Evolutionary conservation across 495 filamentous ascomycete genomes (phyloP).

Genomic region (Filosporella fistucella): DNA sequence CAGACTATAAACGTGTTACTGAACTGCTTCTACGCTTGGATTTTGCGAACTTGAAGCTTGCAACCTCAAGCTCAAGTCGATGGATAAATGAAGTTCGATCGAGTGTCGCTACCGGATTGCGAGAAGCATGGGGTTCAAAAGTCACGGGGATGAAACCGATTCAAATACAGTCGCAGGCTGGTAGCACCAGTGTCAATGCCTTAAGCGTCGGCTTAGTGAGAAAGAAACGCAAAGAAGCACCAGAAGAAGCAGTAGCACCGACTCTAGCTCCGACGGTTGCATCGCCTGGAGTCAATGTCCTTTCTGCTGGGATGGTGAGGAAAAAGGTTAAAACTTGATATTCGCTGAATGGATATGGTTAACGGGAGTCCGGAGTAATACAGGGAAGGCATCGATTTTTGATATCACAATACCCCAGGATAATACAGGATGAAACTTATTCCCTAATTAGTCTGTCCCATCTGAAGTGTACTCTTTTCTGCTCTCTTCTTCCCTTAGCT

Average conservation of each 20-base stretch:
- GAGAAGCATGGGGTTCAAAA: slow-evolving; percentile 21
- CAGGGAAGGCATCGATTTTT: neutral
- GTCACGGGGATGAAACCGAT: slow-evolving; percentile 20
- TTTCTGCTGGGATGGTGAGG: slow-evolving; percentile 53
- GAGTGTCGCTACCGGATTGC: slow-evolving; percentile 42
- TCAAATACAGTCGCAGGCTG: slow-evolving; percentile 7
- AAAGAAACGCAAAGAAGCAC: slow-evolving; percentile 28
- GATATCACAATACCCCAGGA: neutral
- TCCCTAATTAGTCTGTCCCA: too few relatives aligned
- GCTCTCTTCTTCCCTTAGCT: too few relatives aligned
- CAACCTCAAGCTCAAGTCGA: slow-evolving; percentile 60
- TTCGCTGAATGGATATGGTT: neutral
- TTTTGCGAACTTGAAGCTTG: slow-evolving; percentile 69
- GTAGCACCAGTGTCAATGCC: slow-evolving; percentile 24
- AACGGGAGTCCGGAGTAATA: neutral
- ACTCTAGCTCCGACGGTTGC: too few relatives aligned
- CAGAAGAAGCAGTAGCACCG: slow-evolving; percentile 6
- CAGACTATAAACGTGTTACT: slow-evolving; percentile 70
- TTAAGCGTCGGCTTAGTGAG: slow-evolving; percentile 26
- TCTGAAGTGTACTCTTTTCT: too few relatives aligned
- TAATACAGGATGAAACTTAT: neutral
- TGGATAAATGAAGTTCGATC: slow-evolving; percentile 59
- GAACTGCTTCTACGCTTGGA: slow-evolving; percentile 80
- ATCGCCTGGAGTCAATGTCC: slow-evolving; percentile 46
- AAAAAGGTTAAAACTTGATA: slow-evolving; percentile 57